Evolutionary conservation across 2,329 filamentous ascomycete species (phyloP).

Genomic region (Claviceps fusiformis): DNA sequence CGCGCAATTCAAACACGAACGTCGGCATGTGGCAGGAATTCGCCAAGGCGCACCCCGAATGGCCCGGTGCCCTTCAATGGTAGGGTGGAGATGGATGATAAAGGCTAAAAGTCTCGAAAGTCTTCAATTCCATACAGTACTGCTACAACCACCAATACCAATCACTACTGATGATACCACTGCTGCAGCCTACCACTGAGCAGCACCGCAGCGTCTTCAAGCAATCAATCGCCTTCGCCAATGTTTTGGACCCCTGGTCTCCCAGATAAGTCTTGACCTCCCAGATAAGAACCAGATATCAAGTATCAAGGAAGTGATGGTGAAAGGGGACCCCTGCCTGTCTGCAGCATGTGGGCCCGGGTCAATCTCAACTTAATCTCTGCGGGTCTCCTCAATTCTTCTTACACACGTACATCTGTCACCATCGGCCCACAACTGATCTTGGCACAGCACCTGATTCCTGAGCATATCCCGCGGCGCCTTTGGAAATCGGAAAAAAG

Average conservation of each 20-base stretch:
- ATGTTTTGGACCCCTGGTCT: too few relatives aligned
- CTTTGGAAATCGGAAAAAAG: neutral
- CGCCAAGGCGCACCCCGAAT: neutral
- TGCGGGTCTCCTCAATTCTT: neutral
- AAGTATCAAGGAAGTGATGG: too few relatives aligned
- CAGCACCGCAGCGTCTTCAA: too few relatives aligned
- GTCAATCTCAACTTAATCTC: neutral
- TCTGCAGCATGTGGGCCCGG: neutral
- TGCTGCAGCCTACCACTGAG: too few relatives aligned
- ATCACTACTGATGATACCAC: too few relatives aligned
- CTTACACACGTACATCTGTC: too few relatives aligned
- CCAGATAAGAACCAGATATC: too few relatives aligned
- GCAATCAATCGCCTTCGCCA: too few relatives aligned
- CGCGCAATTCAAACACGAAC: neutral
- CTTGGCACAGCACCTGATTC: neutral
- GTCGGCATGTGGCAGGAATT: neutral
- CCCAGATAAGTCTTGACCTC: too few relatives aligned
- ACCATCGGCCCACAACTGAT: neutral
- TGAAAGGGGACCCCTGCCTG: neutral
- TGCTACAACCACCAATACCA: too few relatives aligned
- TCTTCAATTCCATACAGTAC: too few relatives aligned
- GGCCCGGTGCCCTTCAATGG: neutral
- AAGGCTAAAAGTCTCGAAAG: too few relatives aligned
- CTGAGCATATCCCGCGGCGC: neutral
- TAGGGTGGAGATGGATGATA: neutral